Percentiles rank a stretch among this genome's conserved stretches.
These are phyloP conservation scores for Lactifluus echinatus DNA, from an alignment of 768 basidiomycete species.

Conservation along the genomic window DNA sequence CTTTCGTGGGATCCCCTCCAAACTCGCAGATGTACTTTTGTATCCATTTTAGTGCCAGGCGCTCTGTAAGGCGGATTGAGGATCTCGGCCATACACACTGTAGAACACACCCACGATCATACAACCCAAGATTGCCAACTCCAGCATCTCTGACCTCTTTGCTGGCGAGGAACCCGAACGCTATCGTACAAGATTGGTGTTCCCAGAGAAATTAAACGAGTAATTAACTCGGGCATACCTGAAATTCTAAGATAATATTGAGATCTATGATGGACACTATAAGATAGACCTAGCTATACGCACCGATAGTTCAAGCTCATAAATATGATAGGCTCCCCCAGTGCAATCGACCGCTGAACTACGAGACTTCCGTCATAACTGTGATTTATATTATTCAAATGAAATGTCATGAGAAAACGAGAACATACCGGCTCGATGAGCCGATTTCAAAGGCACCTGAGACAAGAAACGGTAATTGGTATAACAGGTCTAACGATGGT, in stretches of 20 bases:
- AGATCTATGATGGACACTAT: neutral
- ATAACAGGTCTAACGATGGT: neutral
- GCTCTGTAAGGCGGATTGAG: constrained; percentile 31
- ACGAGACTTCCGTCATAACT: constrained; percentile 5
- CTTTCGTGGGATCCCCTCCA: constrained; percentile 55
- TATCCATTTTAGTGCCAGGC: constrained; percentile 55
- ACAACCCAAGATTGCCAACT: constrained; percentile 53
- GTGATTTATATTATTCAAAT: neutral
- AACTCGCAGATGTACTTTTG: constrained; percentile 54
- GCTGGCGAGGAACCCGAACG: constrained; percentile 44
- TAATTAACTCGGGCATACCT: neutral
- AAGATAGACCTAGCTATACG: neutral
- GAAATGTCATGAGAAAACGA: too few species aligned
- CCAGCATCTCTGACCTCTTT: constrained; percentile 44
- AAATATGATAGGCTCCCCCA: constrained; percentile 22
- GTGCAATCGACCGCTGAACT: constrained; percentile 22
- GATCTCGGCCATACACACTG: neutral
- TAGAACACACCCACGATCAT: constrained; percentile 41
- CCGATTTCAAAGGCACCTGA: neutral
- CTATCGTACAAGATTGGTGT: constrained; percentile 13
- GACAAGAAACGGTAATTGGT: neutral
- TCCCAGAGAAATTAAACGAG: neutral
- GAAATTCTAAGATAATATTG: neutral
- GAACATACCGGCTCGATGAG: neutral
- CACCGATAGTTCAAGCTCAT: constrained; percentile 25